A percentile compares a stretch with the other conserved stretches of the same genome.
Conservation (phyloP, 148 eudicot species). For the Rheum nobile region DNA sequence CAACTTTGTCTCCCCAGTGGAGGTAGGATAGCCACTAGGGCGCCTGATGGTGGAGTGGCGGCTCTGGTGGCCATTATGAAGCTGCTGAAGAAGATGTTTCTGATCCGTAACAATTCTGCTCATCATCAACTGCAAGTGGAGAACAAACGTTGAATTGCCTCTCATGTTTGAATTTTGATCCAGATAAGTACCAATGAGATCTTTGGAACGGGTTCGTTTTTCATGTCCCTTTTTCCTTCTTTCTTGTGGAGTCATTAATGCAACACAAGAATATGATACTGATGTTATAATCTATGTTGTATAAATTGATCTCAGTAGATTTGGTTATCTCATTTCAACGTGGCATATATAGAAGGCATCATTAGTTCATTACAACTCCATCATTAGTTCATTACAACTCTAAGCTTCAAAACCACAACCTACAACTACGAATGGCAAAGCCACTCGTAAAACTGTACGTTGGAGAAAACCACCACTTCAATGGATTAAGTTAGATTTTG, state of each 20-base stretch:
- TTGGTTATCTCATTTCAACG: too few relatives aligned
- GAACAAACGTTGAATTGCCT: not conserved
- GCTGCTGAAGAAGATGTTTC: conserved; percentile 12
- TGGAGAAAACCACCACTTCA: too few relatives aligned
- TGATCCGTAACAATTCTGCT: conserved; percentile 6
- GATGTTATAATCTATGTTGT: too few relatives aligned
- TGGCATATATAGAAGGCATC: too few relatives aligned
- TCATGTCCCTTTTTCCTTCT: not conserved
- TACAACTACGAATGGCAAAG: too few relatives aligned
- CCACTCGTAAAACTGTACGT: too few relatives aligned
- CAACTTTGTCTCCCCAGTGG: not conserved
- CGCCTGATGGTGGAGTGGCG: not conserved
- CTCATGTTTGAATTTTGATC: not conserved
- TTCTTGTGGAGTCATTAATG: not conserved
- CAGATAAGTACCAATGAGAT: not conserved
- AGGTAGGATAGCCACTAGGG: not conserved
- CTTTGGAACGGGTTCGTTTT: not conserved
- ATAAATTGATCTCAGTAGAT: too few relatives aligned
- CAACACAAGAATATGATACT: too few relatives aligned
- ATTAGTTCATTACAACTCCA: too few relatives aligned
- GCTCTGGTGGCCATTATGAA: not conserved
- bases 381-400: too few relatives aligned
- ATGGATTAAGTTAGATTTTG: too few relatives aligned
- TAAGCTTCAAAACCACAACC: too few relatives aligned
- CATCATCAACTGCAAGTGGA: not conserved